phyloP scores from a whole-genome alignment of 345 rosid species.

The Boechera stricta region DNA sequence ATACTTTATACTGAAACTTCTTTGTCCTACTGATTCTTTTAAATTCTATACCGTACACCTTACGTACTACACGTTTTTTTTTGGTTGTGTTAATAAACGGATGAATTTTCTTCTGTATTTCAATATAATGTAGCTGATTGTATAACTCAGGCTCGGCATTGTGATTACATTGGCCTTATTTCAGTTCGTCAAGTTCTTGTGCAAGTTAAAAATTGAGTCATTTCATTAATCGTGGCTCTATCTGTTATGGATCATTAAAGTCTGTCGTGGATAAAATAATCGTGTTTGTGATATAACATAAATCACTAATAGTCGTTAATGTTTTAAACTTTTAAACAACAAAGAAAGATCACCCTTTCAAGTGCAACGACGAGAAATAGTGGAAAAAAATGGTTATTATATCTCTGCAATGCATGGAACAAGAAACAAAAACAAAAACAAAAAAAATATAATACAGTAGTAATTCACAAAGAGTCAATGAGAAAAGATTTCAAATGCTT shows the following conservation, averaged over 20 bases:
- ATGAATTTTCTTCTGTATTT: too few relatives aligned
- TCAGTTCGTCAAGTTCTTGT: neutral
- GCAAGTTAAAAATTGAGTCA: too few relatives aligned
- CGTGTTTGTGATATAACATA: neutral
- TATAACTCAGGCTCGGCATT: neutral
- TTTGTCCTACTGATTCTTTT: too few relatives aligned
- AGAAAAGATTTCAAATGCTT: conserved; percentile 56
- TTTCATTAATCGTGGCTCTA: neutral
- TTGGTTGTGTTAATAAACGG: too few relatives aligned
- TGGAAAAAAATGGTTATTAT: neutral
- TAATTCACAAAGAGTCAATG: conserved; percentile 27
- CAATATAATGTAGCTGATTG: too few relatives aligned
- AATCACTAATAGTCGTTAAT: neutral
- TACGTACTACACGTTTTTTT: too few relatives aligned
- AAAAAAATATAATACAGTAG: neutral
- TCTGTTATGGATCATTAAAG: neutral
- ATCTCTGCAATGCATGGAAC: neutral
- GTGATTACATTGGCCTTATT: neutral
- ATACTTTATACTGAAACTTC: too few relatives aligned
- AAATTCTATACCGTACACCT: too few relatives aligned
- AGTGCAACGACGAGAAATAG: neutral
- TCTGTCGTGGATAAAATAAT: neutral
- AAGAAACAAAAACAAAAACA: neutral
- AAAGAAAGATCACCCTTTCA: neutral
- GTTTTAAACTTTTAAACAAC: neutral